phyloP scores from a whole-genome alignment of 176 grass and related monocot genomes.

The Triticum aestivum region DNA sequence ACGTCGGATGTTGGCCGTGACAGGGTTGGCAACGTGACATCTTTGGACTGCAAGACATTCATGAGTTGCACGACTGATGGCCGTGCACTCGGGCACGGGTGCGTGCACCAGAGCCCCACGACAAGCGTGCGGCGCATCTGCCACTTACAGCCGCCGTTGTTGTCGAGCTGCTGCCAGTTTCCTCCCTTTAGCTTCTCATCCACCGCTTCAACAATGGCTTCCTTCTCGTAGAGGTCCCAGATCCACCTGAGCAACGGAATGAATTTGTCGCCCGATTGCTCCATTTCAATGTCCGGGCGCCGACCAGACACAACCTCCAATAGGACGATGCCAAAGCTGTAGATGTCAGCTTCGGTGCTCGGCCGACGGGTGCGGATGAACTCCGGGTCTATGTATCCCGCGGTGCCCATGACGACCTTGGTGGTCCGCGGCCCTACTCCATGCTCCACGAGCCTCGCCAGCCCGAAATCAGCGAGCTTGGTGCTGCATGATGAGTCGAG shows the following conservation, averaged over 20 bases:
- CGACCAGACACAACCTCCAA: too few relatives aligned
- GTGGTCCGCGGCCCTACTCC: background rate
- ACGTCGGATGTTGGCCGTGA: too few relatives aligned
- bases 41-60: too few relatives aligned
- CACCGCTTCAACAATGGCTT: background rate
- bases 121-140: conserved; percentile 21
- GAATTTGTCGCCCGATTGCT: background rate
- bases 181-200: too few relatives aligned
- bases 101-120: too few relatives aligned
- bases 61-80: too few relatives aligned
- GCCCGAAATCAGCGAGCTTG: background rate
- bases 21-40: too few relatives aligned
- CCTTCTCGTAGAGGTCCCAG: conserved; percentile 3
- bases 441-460: background rate
- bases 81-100: too few relatives aligned
- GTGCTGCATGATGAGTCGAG: background rate
- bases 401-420: background rate
- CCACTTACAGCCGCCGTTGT: background rate
- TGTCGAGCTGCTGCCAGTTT: background rate
- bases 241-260: background rate
- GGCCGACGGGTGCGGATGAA: background rate
- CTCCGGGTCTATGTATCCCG: background rate
- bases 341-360: too few relatives aligned
- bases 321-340: too few relatives aligned
- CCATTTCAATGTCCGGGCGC: background rate